Evolutionary conservation across 768 basidiomycete genomes (phyloP).

Genomic region (Tricholoma saponaceum): DNA sequence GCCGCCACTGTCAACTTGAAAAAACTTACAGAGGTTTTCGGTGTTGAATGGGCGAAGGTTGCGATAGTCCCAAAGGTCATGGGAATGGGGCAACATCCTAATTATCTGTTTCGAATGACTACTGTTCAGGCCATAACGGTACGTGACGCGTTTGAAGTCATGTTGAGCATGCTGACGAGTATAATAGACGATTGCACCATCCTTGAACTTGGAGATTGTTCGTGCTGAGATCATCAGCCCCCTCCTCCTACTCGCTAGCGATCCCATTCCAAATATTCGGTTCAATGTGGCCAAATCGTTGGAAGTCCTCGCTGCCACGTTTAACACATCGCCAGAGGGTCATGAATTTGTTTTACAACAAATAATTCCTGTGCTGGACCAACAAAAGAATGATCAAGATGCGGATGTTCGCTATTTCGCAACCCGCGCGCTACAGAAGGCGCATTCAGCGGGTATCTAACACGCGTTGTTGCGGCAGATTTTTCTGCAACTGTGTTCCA

Average conservation of each 20-base stretch:
- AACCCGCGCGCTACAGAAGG: conserved; percentile 68
- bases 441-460: conserved; percentile 15
- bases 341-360: conserved; percentile 67
- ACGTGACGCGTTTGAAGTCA: conserved; percentile 24
- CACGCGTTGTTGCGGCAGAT: not conserved
- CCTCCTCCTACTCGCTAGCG: conserved; percentile 75
- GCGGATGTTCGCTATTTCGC: conserved; percentile 98
- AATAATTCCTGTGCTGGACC: conserved; percentile 80
- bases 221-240: conserved; percentile 80
- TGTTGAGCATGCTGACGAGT: conserved; percentile 4
- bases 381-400: conserved; percentile 83
- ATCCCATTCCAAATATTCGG: conserved; percentile 97
- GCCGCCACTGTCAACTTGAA: conserved; percentile 97
- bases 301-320: conserved; percentile 78
- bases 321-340: conserved; percentile 64
- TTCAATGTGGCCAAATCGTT: conserved; percentile 98
- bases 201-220: conserved; percentile 80
- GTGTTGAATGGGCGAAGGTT: conserved; percentile 93
- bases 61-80: conserved; percentile 97
- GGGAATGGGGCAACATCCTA: conserved; percentile 94
- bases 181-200: conserved; percentile 87
- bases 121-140: conserved; percentile 98
- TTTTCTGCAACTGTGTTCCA: conserved; percentile 17
- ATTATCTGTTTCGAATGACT: conserved; percentile 97
- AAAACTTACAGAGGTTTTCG: conserved; percentile 97